Conservation (phyloP, 129 eudicot species). For the Erigeron canadensis region DNA sequence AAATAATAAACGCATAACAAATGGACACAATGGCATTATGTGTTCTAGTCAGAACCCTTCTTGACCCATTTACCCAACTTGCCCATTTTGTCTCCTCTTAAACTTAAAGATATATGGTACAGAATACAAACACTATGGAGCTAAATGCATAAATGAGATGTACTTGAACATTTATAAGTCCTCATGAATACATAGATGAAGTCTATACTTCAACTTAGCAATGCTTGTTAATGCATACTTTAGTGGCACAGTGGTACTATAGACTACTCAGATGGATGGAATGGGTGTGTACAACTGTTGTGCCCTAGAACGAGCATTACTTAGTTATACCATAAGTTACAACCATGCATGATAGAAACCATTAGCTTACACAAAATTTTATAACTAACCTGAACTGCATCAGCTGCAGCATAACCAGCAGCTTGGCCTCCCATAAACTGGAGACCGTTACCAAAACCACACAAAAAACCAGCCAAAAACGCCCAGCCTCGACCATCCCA, state of each 20-base stretch:
- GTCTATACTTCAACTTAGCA: no score
- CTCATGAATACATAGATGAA: no score
- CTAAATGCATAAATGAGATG: conserved; percentile 10
- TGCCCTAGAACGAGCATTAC: no score
- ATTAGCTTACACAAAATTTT: not conserved
- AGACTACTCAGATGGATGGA: no score
- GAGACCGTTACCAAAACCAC: conserved; percentile 92
- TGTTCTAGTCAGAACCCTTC: no score
- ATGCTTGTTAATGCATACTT: no score
- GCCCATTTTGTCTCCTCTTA: no score
- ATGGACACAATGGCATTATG: no score
- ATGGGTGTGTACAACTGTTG: no score
- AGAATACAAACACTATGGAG: not conserved
- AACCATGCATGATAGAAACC: conserved; percentile 10
- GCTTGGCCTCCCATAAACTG: conserved; percentile 97
- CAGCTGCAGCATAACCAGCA: conserved; percentile 99
- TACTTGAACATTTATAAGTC: not conserved
- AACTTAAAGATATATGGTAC: not conserved
- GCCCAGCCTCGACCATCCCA: conserved; percentile 97
- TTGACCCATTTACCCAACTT: no score
- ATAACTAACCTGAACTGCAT: conserved; percentile 76
- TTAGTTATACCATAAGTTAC: conserved; percentile 7
- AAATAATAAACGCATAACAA: no score
- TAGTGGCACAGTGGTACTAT: no score
- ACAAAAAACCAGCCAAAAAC: conserved; percentile 70